These are phyloP conservation scores for Leccinellum albellum DNA, from an alignment of 768 basidiomycete species.

Conservation along the genomic window DNA sequence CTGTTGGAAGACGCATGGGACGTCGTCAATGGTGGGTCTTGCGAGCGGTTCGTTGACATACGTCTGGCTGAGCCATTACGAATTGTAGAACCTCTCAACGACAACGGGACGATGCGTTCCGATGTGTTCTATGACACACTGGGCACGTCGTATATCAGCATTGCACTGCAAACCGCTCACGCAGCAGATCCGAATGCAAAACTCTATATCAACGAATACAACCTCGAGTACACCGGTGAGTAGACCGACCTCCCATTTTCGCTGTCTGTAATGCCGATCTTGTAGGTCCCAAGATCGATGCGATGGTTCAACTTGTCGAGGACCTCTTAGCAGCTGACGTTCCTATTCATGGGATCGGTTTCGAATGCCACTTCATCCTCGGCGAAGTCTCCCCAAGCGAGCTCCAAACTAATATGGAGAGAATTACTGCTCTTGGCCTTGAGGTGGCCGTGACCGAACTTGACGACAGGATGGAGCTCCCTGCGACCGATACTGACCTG, in stretches of 20 bases:
- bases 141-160: conserved; percentile 45
- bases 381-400: conserved; percentile 47
- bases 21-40: conserved; percentile 16
- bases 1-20: conserved; percentile 17
- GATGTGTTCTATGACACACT: conserved; percentile 52
- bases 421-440: conserved; percentile 56
- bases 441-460: conserved; percentile 70
- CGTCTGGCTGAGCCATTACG: not conserved
- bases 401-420: conserved; percentile 45
- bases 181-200: conserved; percentile 31
- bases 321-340: conserved; percentile 43
- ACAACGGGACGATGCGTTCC: conserved; percentile 53
- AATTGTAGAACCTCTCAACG: conserved; percentile 35
- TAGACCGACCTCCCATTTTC: not conserved
- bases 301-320: conserved; percentile 51
- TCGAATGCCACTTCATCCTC: conserved; percentile 59
- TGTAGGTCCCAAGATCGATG: conserved; percentile 35
- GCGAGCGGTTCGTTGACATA: not conserved
- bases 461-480: conserved; percentile 56
- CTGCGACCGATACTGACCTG: conserved; percentile 44
- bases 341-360: conserved; percentile 60
- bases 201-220: conserved; percentile 33
- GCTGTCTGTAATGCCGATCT: not conserved
- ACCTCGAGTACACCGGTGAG: conserved; percentile 25
- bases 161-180: conserved; percentile 41